Base-by-base conservation (phyloP, 805 yeast genomes). In the Crinitomyces ghanaensis region DNA sequence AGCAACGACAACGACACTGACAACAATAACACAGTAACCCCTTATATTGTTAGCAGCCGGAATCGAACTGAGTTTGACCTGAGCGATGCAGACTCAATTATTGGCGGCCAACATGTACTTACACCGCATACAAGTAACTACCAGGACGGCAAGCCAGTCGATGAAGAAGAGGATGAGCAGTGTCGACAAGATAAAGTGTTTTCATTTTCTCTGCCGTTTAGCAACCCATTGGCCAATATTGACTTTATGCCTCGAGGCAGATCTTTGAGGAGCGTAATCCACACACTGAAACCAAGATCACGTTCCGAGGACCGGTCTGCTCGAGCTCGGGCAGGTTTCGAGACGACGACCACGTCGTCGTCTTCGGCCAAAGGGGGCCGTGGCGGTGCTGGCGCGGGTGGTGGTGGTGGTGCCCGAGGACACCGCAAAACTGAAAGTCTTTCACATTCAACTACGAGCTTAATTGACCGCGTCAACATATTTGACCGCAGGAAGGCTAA, bases 151-250 rank as follows among this genome's bases (percentile, higher is more conserved):
- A 7, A 9, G 15, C 28, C 12, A 11, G 15, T 14, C 7, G 23
- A 20, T 8, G 11, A 11, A 20, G 23, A 20, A 20, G 23, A 20
- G 23, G 11, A 20, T 8, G 23, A 11, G 23, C 23, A 8, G 8
- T 11, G 23, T 20, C 8, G 23, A 33, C 27, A 33, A 17, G 30
- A 32, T 15, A 44, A 39, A 35, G 38, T 44, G 18, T 45, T 45
- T 21, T 20, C 40, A 13, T 74, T 75, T 42, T 66, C 77, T 13
- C 58, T 75, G 33, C 81, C 81, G 3, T 70, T 74, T 46, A 74
- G 73, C 6, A 66, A 68, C 14, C 62, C 60, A 27, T 32, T 63
- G 24, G 50, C 46, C 14, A 50, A 43, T 22, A 52, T 55, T 20
- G 44, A 39, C 33, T 49, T 26, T 53, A 45, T 37, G 42, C 21